phyloP scores from a whole-genome alignment of 768 basidiomycete genomes.

The Rhizopogon salebrosus region DNA sequence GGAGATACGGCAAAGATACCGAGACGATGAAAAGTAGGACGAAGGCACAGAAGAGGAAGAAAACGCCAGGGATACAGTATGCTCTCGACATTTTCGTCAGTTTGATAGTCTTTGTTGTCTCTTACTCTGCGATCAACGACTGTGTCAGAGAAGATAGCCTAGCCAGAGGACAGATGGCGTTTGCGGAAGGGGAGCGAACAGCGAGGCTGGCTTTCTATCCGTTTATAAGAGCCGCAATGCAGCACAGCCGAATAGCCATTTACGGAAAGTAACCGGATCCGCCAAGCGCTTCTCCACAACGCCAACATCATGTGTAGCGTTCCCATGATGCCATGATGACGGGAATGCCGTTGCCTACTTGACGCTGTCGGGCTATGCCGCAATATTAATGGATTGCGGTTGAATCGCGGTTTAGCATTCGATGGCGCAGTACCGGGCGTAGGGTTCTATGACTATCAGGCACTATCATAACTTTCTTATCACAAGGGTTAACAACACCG shows the following conservation, averaged over 20 bases:
- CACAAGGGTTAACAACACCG: too few relatives aligned
- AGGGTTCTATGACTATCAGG: too few relatives aligned
- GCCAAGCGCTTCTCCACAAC: too few relatives aligned
- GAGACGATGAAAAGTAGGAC: slow-evolving; percentile 64
- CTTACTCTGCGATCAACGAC: neutral
- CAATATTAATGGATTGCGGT: too few relatives aligned
- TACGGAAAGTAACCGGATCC: neutral
- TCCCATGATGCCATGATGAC: too few relatives aligned
- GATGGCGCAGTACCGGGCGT: too few relatives aligned
- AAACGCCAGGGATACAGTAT: slow-evolving; percentile 58
- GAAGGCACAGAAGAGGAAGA: slow-evolving; percentile 56
- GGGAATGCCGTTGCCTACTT: too few relatives aligned
- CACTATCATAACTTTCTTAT: too few relatives aligned
- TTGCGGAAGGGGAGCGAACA: neutral
- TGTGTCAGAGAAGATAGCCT: neutral
- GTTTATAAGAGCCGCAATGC: neutral
- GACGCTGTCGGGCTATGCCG: too few relatives aligned
- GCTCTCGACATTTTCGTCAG: slow-evolving; percentile 34
- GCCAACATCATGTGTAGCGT: too few relatives aligned
- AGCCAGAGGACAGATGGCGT: neutral
- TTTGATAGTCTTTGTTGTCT: neutral
- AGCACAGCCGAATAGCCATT: neutral
- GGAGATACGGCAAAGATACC: slow-evolving; percentile 65
- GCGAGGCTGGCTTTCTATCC: neutral
- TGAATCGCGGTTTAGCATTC: too few relatives aligned